Base-by-base conservation (phyloP, 257 asterid species). In the Gentiana straminea region DNA sequence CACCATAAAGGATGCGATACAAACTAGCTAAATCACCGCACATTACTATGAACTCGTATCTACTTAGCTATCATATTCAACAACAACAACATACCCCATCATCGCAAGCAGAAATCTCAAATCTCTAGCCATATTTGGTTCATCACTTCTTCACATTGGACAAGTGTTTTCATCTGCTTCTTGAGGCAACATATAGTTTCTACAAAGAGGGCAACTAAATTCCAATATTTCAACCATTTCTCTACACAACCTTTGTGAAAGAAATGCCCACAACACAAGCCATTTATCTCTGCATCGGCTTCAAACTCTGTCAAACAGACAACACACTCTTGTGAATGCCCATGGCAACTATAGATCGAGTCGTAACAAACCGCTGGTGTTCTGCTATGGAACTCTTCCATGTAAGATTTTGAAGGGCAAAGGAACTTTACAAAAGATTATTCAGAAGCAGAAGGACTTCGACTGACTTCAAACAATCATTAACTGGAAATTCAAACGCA, bases 201-300 rank as follows among this genome's bases (percentile, higher is more conserved):
- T 78, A 61, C 98, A 90, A 49, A 90, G 95, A 7, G 98, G 98
- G 69, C 98, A 90, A 0, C 94, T 90, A 53, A 78, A 73, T 79
- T 75, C 96, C 95, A 90, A 55, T 68, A 74, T 70, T 77, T 84
- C 67, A 90, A 57, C 98, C 98, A 90, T 55, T 75, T 84, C 80
- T 84, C 96, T 9, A 90, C 73, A 74, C 96, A 90, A 13, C 55
- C 37, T 56, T 70, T 74, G 60, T 90, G 98, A 80, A 90, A 90
- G 43, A 86, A 81, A 32, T 90, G 98, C 55, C 94, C 91, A 24
- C 98, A 90, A 0, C 84, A 54, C 38, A 86, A 83, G 54, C 65
- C 81, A 75, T 86, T 86, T 56, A 90, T 73, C 74, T 84, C 85
- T 7, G 94, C 74, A 41, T 73, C 78, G 1, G 86, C 85, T 41